Evolutionary conservation across 805 yeast genomes (phyloP), one percentile per base, ranked within the genome.

Genomic region (Nakazawaea sp.): DNA sequence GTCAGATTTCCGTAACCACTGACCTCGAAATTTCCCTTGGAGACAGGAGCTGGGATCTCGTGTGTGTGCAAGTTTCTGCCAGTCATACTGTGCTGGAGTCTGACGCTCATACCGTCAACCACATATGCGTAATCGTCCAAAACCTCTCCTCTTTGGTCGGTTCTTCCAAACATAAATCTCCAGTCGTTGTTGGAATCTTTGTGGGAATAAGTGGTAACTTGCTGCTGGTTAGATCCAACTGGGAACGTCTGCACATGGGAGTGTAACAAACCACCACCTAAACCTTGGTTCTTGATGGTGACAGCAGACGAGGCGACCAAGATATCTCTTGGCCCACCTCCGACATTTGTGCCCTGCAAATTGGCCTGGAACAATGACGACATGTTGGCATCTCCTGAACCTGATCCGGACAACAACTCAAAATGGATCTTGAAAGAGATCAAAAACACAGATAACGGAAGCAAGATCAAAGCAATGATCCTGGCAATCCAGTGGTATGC

Each of bases 141-240:
- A 32, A 58, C 52, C 4, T 43, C 40, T 34, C 44, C 51, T 46
- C 66, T 53, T 31, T 52, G 52, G 27, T 66, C 62, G 6, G 61
- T 70, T 56, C 83, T 68, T 20, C 67, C 70, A 51, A 80, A 70
- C 48, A 81, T 81, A 47, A 87, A 65, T 20, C 70, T 51, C 84
- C 96, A 89, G 38, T 83, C 76, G 56, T 90, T 92, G 61, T 92
- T 90, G 37, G 70, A 60, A 57, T 92, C 97, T 54, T 87, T 86
- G 58, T 80, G 88, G 13, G 90, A 85, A 57, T 92, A 92, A 10
- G 92, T 85, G 24, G 98, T 92, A 32, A 92, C 71, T 59, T 92
- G 99, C 59, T 89, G 97, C 61, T 92, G 97, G 45, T 74, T 72
- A 2, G 96, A 85, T 3, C 97, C 97, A 44, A 76, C 86, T n/a